A percentile compares a stretch with the other conserved stretches of the same genome.
Evolutionary conservation across 352 stramenopile species (phyloP).

Genomic region (Pythium dissotocum): DNA sequence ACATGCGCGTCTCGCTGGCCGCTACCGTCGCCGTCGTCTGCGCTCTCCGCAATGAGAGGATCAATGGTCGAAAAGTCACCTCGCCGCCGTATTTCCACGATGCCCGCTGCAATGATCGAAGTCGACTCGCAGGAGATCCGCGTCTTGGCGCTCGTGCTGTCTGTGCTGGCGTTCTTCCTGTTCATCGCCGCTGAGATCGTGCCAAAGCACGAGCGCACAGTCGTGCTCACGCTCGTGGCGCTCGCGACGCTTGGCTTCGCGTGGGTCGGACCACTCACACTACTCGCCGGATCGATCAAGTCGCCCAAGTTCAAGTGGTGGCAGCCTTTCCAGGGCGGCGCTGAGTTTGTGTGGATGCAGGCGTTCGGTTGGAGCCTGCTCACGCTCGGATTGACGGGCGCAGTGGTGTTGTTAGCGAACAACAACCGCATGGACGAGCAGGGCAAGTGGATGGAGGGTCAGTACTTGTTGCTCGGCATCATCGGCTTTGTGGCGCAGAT

Average conservation of each 20-base stretch:
- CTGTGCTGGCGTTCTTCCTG: conserved; percentile 55
- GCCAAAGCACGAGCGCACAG: conserved; percentile 31
- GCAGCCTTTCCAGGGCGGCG: conserved; percentile 56
- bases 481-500: conserved; percentile 55
- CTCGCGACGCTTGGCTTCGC: conserved; percentile 51
- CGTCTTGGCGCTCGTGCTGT: conserved; percentile 51
- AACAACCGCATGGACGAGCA: conserved; percentile 27
- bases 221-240: conserved; percentile 47
- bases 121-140: conserved; percentile 55
- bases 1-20: conserved; percentile 2
- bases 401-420: conserved; percentile 50
- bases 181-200: conserved; percentile 60
- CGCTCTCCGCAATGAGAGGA: neutral
- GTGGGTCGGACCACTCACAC: conserved; percentile 58
- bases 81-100: neutral
- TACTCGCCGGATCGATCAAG: conserved; percentile 48
- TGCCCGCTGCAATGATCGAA: conserved; percentile 28
- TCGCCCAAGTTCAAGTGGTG: conserved; percentile 55
- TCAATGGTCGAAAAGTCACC: neutral
- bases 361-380: conserved; percentile 58
- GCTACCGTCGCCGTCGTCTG: neutral
- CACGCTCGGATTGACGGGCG: conserved; percentile 44
- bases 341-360: conserved; percentile 68
- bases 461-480: conserved; percentile 56
- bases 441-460: conserved; percentile 47